A percentile compares a stretch with the other conserved stretches of the same genome.
These are phyloP conservation scores for Coemansia sp. DNA, from an alignment of 192 early-diverging fungal genomes.

Conservation along the genomic window DNA sequence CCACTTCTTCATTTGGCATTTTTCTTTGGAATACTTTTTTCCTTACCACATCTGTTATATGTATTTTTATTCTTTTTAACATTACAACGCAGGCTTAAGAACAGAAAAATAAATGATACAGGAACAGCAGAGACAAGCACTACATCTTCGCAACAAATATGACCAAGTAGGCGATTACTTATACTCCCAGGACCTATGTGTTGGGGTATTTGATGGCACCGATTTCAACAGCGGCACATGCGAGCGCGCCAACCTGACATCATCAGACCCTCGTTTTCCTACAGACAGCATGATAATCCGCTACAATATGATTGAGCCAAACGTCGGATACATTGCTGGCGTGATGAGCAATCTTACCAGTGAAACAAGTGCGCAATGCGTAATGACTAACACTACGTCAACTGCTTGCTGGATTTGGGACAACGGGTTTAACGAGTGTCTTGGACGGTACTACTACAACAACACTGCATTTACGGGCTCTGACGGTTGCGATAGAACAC, in stretches of 20 bases:
- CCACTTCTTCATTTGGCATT: not conserved
- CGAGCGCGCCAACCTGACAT: conserved; percentile 14
- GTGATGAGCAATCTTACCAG: conserved; percentile 30
- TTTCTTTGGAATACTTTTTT: not conserved
- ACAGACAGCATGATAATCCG: conserved; percentile 31
- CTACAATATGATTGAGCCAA: conserved; percentile 27
- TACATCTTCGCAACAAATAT: conserved; percentile 15
- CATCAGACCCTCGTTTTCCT: conserved; percentile 12
- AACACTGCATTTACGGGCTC: conserved; percentile 4
- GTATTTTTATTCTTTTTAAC: not conserved
- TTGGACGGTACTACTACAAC: conserved; percentile 19
- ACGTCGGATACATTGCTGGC: conserved; percentile 20
- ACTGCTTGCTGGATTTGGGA: conserved; percentile 51
- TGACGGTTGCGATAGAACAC: conserved; percentile 25
- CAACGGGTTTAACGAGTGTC: conserved; percentile 15
- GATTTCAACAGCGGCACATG: conserved; percentile 50
- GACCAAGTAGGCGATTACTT: conserved; percentile 40
- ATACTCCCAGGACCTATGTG: conserved; percentile 48
- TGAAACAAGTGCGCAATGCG: conserved; percentile 45
- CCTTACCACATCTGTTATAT: not conserved
- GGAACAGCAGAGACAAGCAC: conserved; percentile 1
- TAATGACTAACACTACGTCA: conserved; percentile 34
- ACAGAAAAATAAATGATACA: not conserved
- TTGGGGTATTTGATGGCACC: conserved; percentile 46
- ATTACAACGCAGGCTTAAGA: not conserved